Percentiles rank a stretch among this genome's conserved stretches.
These are phyloP conservation scores for Fusarium sp. DNA, from an alignment of 2,329 filamentous ascomycete genomes.

Conservation along the genomic window DNA sequence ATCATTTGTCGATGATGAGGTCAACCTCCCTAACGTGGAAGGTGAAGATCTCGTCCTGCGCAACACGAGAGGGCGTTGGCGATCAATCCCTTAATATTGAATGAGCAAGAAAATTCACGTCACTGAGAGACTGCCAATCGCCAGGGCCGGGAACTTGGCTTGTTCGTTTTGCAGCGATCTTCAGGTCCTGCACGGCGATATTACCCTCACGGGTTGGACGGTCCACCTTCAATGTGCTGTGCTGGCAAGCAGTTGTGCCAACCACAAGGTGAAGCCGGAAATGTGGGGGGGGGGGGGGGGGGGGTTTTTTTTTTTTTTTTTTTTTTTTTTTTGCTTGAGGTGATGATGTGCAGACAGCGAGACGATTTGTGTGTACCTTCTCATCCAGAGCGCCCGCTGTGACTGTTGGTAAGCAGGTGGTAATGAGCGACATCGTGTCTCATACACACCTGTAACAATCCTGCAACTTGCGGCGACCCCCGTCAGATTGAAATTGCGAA, in stretches of 20 bases:
- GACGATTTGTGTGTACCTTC: neutral
- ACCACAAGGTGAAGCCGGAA: neutral
- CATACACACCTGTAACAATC: conserved; percentile 41
- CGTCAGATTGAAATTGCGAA: conserved; percentile 28
- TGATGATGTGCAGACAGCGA: conserved; percentile 1
- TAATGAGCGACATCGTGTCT: conserved; percentile 10
- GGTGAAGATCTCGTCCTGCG: conserved; percentile 15
- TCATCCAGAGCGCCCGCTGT: neutral
- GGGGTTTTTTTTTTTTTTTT: neutral
- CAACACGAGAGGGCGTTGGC: conserved; percentile 18
- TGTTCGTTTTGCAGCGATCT: neutral
- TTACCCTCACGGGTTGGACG: neutral
- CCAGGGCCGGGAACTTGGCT: neutral
- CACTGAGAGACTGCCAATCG: neutral
- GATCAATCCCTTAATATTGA: conserved; percentile 20
- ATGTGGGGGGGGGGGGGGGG: too few relatives aligned
- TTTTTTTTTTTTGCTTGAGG: neutral
- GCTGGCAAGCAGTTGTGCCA: neutral
- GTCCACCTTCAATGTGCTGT: neutral
- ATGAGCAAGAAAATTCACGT: neutral
- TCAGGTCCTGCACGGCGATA: conserved; percentile 8
- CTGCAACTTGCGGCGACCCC: conserved; percentile 33
- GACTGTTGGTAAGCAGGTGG: neutral
- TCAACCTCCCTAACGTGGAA: neutral
- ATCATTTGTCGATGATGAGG: neutral